phyloP scores from a whole-genome alignment of 2,329 filamentous ascomycete genomes.

The Xylariaceae sp. region DNA sequence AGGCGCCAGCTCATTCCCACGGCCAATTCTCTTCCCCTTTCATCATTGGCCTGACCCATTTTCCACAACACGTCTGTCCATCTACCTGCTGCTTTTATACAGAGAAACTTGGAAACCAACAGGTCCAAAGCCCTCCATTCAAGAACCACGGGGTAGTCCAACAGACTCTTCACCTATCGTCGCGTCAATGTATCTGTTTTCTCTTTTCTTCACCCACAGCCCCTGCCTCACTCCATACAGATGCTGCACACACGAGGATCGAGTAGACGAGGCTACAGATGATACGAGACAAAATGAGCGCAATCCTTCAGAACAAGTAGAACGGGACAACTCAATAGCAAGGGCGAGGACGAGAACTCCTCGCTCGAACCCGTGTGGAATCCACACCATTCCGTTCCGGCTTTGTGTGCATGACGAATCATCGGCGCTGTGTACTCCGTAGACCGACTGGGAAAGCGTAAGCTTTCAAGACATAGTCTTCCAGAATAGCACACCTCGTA shows the following conservation, averaged over 20 bases:
- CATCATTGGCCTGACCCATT: not conserved
- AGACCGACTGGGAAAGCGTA: not conserved
- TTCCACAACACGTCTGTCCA: not conserved
- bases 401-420: not conserved
- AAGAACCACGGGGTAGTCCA: slow-evolving; percentile 18
- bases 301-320: not conserved
- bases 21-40: not conserved
- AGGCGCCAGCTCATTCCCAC: not conserved
- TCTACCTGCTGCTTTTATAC: slow-evolving; percentile 5
- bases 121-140: slow-evolving; percentile 15
- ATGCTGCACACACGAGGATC: not conserved
- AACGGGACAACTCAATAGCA: not conserved
- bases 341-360: not conserved
- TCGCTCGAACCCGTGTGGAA: not conserved
- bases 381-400: not conserved
- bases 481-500: not conserved
- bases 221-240: not conserved
- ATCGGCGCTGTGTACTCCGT: not conserved
- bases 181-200: not conserved
- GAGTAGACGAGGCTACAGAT: not conserved
- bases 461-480: not conserved
- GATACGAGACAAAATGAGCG: not conserved
- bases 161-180: slow-evolving; percentile 8
- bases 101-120: slow-evolving; percentile 8
- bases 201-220: not conserved